Conservation (phyloP, 2,329 filamentous ascomycete genomes). For the Tolypocladium paradoxum region DNA sequence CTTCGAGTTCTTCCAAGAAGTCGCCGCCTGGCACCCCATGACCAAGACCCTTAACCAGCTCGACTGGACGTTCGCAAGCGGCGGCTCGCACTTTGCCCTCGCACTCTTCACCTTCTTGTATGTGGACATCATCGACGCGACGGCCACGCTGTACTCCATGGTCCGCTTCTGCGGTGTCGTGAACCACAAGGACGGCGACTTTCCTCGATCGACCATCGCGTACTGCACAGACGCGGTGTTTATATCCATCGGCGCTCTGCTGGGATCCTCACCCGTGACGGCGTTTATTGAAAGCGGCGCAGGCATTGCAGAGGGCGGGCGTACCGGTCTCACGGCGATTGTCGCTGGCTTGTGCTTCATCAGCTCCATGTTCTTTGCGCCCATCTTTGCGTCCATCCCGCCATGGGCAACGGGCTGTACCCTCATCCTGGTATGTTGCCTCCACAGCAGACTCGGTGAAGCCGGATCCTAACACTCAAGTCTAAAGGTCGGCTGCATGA, state of each 20-base stretch:
- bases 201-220: constrained; percentile 73
- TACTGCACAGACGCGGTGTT: constrained; percentile 62
- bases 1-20: constrained; percentile 63
- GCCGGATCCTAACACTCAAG: background rate
- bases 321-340: constrained; percentile 62
- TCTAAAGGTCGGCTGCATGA: constrained; percentile 57
- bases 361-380: constrained; percentile 62
- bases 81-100: constrained; percentile 53
- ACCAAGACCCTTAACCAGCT: constrained; percentile 50
- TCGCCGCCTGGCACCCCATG: constrained; percentile 64
- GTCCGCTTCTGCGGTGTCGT: constrained; percentile 61
- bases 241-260: constrained; percentile 59
- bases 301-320: constrained; percentile 64
- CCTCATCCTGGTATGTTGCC: constrained; percentile 46
- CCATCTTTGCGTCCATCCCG: constrained; percentile 66
- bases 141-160: constrained; percentile 73
- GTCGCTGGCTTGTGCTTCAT: constrained; percentile 60
- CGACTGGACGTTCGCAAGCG: constrained; percentile 50
- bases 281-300: constrained; percentile 68
- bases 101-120: constrained; percentile 71
- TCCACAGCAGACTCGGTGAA: fast-evolving
- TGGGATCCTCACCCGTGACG: constrained; percentile 62
- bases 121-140: constrained; percentile 70
- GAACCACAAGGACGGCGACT: constrained; percentile 60
- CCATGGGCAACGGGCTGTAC: constrained; percentile 71